phyloP scores from a whole-genome alignment of 345 rosid genomes.

The Hevea brasiliensis region DNA sequence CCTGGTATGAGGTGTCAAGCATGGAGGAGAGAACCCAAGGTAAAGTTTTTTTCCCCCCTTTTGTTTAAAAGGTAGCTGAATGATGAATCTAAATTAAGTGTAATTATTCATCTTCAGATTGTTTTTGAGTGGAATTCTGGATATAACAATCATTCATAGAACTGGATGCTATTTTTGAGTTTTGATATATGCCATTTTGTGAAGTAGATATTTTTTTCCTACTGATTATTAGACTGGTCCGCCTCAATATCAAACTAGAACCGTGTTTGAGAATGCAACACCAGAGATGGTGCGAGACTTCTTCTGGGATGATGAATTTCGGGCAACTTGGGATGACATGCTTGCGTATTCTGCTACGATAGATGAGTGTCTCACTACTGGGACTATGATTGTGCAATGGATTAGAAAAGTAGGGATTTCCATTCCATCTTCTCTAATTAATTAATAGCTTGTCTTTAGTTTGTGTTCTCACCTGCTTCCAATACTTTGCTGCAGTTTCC shows the following conservation, averaged over 20 bases:
- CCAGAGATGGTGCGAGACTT: conserved; percentile 72
- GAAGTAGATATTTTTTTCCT: neutral
- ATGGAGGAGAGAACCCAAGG: conserved; percentile 75
- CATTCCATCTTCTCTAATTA: neutral
- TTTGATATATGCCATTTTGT: neutral
- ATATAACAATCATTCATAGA: neutral
- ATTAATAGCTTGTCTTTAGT: neutral
- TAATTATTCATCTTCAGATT: too few species aligned
- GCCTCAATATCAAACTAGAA: conserved; percentile 62
- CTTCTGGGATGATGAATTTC: conserved; percentile 71
- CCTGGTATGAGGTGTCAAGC: conserved; percentile 68
- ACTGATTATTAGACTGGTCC: conserved; percentile 54
- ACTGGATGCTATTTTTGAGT: neutral
- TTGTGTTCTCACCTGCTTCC: conserved; percentile 10
- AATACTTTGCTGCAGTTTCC: conserved; percentile 56
- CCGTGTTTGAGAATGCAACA: conserved; percentile 67
- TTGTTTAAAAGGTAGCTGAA: conserved; percentile 1
- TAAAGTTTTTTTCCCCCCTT: neutral
- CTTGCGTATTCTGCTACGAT: conserved; percentile 51
- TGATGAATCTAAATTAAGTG: neutral
- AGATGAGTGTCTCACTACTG: conserved; percentile 58
- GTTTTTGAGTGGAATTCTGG: neutral
- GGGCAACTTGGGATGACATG: conserved; percentile 80
- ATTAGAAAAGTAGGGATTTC: conserved; percentile 55
- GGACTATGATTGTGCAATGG: conserved; percentile 87